Base-by-base conservation (phyloP, 1,284 basidiomycete species). In the Apiotrichum mycotoxinovorans region DNA sequence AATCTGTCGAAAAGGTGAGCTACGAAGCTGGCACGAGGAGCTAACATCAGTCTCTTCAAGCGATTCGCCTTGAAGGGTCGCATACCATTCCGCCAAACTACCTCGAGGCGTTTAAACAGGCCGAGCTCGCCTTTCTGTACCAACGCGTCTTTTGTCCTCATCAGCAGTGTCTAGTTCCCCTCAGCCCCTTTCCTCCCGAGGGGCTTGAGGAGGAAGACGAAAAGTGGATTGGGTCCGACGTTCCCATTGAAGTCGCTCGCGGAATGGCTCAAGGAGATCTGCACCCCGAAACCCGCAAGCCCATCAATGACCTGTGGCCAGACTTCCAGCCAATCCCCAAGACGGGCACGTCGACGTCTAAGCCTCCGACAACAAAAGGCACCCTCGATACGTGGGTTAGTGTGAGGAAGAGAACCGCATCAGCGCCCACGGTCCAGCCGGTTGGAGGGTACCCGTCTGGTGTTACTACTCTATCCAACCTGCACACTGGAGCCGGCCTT, bases 71-170 rank as follows among this genome's bases (percentile, higher is more conserved):
- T 43, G 93, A 97, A 67, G 94, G 94, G 20, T 88, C 90, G 76
- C 86, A 91, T 74, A 73, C 79, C 8, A 85, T 98, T 1, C 94
- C 95, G 1, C 76, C 78, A 27, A 83, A 82, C 43, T 98, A 97
- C 75, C 78, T 87, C 35, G 79, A 84, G 51, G 82, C 84, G n/a
- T 83, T 83, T 60, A 66, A 72, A 7, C 78, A 87, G 51, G 94
- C 96, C 10, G 94, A 98, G 75, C 87, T 88, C 60, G 95, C 93
- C 30, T 99, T 98, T 74, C 79, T 92, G 47, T 87, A 98, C 75
- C 96, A 98, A 73, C 82, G 93, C 48, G 93, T 98, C 43, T 98
- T 88, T 72, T 88, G 91, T 74, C 92, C 95, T 0, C 66, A 78
- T 18, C 63, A 79, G 34, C 80, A 85, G 70, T 78, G 75, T 50